Conservation (phyloP, 129 eudicot genomes). For the Arctium lappa region DNA sequence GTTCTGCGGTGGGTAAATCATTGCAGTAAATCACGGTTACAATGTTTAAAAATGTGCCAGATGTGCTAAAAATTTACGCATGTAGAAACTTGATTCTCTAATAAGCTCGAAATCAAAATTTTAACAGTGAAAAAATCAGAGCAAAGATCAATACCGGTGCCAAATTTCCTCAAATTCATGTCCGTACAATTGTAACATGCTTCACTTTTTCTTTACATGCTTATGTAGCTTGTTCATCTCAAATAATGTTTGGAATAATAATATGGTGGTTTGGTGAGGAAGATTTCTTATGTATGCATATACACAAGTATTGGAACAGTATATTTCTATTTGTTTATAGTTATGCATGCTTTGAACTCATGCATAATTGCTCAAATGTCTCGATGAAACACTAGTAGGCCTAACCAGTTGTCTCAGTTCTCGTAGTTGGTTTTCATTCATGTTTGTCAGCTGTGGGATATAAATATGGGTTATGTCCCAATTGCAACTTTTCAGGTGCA, state of each 20-base stretch:
- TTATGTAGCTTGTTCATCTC: too few species aligned
- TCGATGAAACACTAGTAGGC: not conserved
- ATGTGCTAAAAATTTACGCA: not conserved
- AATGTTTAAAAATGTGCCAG: not conserved
- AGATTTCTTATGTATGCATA: too few species aligned
- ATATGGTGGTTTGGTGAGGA: too few species aligned
- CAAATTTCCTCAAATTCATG: too few species aligned
- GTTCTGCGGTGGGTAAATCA: not conserved
- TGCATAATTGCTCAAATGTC: not conserved
- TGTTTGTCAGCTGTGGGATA: too few species aligned
- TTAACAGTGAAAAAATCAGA: not conserved
- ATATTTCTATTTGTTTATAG: too few species aligned
- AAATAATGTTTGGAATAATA: not conserved
- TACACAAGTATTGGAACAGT: too few species aligned
- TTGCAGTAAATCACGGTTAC: not conserved
- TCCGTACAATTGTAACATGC: too few species aligned
- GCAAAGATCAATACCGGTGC: too few species aligned
- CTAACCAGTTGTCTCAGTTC: constrained; percentile 2
- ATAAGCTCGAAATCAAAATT: too few species aligned
- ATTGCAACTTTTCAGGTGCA: constrained; percentile 93
- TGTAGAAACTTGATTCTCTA: not conserved
- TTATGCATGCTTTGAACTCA: not conserved
- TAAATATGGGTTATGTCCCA: constrained; percentile 93
- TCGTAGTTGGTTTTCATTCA: constrained; percentile 9
- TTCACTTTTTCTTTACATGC: too few species aligned